phyloP scores from a whole-genome alignment of 2,329 filamentous ascomycete genomes.

The Tolypocladium nubicola region DNA sequence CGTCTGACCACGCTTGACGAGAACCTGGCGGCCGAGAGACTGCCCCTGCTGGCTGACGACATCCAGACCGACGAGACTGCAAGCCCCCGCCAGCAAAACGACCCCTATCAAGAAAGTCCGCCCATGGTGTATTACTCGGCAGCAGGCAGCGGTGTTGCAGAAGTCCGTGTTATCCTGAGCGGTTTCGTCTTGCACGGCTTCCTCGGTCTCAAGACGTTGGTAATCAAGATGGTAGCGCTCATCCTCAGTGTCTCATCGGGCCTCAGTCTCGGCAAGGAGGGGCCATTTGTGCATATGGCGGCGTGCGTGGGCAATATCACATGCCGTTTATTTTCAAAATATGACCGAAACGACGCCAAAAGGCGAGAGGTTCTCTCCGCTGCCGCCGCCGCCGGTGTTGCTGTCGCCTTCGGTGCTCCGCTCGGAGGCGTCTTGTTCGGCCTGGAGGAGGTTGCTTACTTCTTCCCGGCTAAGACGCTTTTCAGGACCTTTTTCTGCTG shows the following conservation, averaged over 20 bases:
- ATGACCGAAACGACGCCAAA: slow-evolving; percentile 89
- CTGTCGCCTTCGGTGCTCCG: slow-evolving; percentile 88
- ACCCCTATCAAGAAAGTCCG: slow-evolving; percentile 29
- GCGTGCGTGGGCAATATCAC: slow-evolving; percentile 92
- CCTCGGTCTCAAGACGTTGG: slow-evolving; percentile 74
- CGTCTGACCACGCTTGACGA: slow-evolving; percentile 85
- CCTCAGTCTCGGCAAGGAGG: slow-evolving; percentile 86
- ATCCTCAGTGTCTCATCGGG: slow-evolving; percentile 87
- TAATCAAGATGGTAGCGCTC: slow-evolving; percentile 75
- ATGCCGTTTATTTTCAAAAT: slow-evolving; percentile 89
- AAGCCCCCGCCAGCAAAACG: slow-evolving; percentile 28
- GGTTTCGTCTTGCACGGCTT: slow-evolving; percentile 96
- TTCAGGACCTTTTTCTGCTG: slow-evolving; percentile 98
- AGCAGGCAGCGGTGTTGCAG: slow-evolving; percentile 89
- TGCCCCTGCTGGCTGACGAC: slow-evolving; percentile 26
- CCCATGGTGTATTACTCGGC: slow-evolving; percentile 94
- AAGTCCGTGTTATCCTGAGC: slow-evolving; percentile 95
- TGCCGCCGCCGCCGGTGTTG: slow-evolving; percentile 81
- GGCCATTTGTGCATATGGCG: slow-evolving; percentile 95
- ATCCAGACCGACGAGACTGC: slow-evolving; percentile 32
- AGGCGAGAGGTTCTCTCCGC: slow-evolving; percentile 88
- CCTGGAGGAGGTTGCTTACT: slow-evolving; percentile 91
- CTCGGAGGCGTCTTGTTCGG: slow-evolving; percentile 83
- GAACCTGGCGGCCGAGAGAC: slow-evolving; percentile 64
- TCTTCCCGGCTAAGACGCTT: slow-evolving; percentile 93